Base-by-base conservation (phyloP, 177 flowering plant species). In the Vitis hybrid region DNA sequence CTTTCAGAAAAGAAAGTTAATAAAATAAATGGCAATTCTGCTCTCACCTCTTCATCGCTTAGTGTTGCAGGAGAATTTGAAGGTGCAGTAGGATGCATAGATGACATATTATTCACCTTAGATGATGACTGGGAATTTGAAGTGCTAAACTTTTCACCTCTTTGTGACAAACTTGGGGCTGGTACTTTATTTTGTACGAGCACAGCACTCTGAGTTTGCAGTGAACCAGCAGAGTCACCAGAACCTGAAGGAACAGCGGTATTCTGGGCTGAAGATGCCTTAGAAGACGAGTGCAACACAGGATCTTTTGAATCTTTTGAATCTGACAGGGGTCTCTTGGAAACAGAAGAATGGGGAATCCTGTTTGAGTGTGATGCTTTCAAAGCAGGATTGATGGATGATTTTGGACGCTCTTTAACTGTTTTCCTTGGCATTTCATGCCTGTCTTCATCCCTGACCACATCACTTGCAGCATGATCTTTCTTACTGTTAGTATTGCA, bases 11-110 rank as follows among this genome's bases (percentile, higher is more conserved):
- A 39, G 18, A 48, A 3, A 26, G 0, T 29, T 0, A 61, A 13
- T 8, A 48, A 53, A 48, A 65, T 22, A 15, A 75, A 63, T 18
- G 26, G 21, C 3, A 50, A 2, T 64, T 39, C 16, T 39, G 53
- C 18, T 60, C 76, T 26, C 53, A 87, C 99, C 97, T 96, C 97
- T 83, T 94, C 98, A 83, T 94, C 98, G 75, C 97, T 93, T 63
- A 93, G 78, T 55, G 78, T 57, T 51, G 94, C 80, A 71, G 85
- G 75, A 71, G 87, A 68, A 69, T 62, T 86, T 56, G 90, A 76
- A 63, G 86, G 71, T 26, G 77, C 80, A 22, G 89, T 75, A 67
- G 85, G 79, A 68, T 81, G 82, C 70, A 75, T 65, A 5, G 79
- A 57, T 12, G 78, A 62, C 26, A 76, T 51, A 70, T 78, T 80